These are phyloP conservation scores for Leishmania amazonensis DNA, from an alignment of 208 protist species.

Conservation along the genomic window DNA sequence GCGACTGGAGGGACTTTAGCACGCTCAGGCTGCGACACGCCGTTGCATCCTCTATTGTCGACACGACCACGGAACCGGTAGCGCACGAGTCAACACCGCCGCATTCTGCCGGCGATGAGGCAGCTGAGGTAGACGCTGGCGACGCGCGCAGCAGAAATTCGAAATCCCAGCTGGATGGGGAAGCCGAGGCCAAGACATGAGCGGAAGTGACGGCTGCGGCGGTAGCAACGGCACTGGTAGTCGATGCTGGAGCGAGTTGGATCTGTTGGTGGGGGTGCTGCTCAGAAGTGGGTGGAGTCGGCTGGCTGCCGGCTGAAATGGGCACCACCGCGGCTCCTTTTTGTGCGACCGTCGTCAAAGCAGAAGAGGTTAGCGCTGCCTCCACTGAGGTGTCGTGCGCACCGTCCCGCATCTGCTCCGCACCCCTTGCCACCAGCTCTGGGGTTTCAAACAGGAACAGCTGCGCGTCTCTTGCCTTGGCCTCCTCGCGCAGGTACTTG, in stretches of 20 bases:
- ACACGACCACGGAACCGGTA: neutral
- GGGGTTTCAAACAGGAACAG: conserved; percentile 48
- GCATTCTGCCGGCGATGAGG: neutral
- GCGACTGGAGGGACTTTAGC: neutral
- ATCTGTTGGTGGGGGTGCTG: neutral
- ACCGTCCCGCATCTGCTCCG: neutral
- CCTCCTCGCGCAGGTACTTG: conserved; percentile 36
- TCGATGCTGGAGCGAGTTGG: neutral
- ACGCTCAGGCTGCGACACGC: conserved; percentile 12
- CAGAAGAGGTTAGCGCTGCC: neutral
- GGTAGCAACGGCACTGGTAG: neutral
- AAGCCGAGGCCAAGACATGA: neutral
- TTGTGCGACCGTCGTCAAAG: neutral
- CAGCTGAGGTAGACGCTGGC: neutral
- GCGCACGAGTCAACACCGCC: neutral
- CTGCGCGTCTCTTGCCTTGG: conserved; percentile 53
- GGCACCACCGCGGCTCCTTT: neutral
- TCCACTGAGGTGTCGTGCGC: neutral
- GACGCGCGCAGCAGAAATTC: conserved; percentile 62
- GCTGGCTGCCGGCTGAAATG: neutral
- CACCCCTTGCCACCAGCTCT: neutral
- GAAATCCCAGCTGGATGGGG: conserved; percentile 37
- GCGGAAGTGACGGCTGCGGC: neutral
- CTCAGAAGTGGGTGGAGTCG: neutral
- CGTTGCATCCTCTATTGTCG: neutral